Base-by-base conservation (phyloP, 2,329 filamentous ascomycete genomes). In the Macroventuria anomochaeta region DNA sequence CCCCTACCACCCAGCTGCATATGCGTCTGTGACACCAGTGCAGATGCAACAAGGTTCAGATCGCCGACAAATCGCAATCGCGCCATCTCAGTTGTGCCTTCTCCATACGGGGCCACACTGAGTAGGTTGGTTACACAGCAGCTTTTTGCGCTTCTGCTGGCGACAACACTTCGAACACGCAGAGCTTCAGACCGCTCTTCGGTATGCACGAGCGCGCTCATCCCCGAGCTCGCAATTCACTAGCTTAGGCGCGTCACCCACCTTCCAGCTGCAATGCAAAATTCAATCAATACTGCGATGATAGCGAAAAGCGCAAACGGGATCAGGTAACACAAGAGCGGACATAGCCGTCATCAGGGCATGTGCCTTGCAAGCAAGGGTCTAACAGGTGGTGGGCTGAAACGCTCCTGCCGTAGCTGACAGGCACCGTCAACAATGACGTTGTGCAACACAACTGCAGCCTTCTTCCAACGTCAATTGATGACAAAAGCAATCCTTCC, bases 401-500 rank as follows among this genome's bases (percentile, higher is more conserved):
- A 54, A 54, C 51, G 39, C 29, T 44, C 33, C 38, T 44, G 38
- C 38, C 33, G 51, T 44, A 37, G 33, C 50, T 48, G 50, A 54
- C 51, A 48, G 33, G 40, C n/a, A 46, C 48, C 15, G 17, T 40
- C 38, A 43, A 37, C 38, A 39, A 39, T 54, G 39, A 49, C 44
- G 46, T 49, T 31, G 46, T 47, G 33, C 25, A 5, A 48, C 36
- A 38, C 39, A 28, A 17, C 33, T 12, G n/a, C 32, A 21, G 28
- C 34, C 26, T 43, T 42, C 33, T 29, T 31, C 17, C 38, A 48
- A 48, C 44, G 43, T 44, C 51, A 37, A 41, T 39, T 20, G 36
- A 31, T 41, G 31, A 42, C 49, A 44, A 44, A 43, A 54, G 38
- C 38, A 44, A 48, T 38, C 23, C 15, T 44, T 44, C 32, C 32